Conservation (phyloP, 202 grass and related monocot species). For the Hordeum pubiflorum region DNA sequence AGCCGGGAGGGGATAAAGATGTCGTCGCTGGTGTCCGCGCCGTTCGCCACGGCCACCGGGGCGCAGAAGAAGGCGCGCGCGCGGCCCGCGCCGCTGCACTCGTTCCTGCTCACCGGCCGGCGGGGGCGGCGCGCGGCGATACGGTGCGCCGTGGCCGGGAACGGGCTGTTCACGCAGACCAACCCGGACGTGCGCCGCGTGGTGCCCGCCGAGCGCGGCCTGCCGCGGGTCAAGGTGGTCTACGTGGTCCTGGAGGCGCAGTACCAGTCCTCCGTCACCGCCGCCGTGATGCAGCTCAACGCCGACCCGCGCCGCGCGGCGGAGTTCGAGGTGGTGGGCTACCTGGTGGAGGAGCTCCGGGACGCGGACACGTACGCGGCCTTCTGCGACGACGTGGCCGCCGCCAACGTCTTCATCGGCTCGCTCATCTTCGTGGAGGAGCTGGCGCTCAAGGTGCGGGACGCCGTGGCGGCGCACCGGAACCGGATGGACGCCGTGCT, state of each 20-base stretch:
- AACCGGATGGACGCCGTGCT: conserved; percentile 93
- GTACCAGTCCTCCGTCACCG: conserved; percentile 88
- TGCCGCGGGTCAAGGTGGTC: conserved; percentile 80
- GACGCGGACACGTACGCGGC: conserved; percentile 58
- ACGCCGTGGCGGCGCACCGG: conserved; percentile 57
- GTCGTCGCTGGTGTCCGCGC: conserved; percentile 77
- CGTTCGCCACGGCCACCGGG: conserved; percentile 49
- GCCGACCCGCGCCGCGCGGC: conserved; percentile 42
- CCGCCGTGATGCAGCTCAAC: conserved; percentile 72
- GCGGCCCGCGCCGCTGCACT: conserved; percentile 48
- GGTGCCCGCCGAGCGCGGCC: conserved; percentile 36
- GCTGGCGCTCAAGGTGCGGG: conserved; percentile 80
- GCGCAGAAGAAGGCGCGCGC: conserved; percentile 36
- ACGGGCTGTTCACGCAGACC: conserved; percentile 92
- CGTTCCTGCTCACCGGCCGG: conserved; percentile 42
- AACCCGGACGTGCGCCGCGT: conserved; percentile 87
- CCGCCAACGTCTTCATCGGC: conserved; percentile 91
- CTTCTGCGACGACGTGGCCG: conserved; percentile 75
- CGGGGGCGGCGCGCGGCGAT: conserved; percentile 19
- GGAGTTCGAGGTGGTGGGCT: conserved; percentile 79
- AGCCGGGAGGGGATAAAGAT: conserved; percentile 25
- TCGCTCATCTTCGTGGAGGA: conserved; percentile 99
- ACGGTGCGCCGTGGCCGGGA: conserved; percentile 58
- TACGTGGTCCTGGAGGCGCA: conserved; percentile 98
- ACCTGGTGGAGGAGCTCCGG: conserved; percentile 89